A percentile compares a stretch with the other conserved stretches of the same genome.
Conservation (phyloP, 169 alveolate genomes). For the Plasmodium ovale region DNA sequence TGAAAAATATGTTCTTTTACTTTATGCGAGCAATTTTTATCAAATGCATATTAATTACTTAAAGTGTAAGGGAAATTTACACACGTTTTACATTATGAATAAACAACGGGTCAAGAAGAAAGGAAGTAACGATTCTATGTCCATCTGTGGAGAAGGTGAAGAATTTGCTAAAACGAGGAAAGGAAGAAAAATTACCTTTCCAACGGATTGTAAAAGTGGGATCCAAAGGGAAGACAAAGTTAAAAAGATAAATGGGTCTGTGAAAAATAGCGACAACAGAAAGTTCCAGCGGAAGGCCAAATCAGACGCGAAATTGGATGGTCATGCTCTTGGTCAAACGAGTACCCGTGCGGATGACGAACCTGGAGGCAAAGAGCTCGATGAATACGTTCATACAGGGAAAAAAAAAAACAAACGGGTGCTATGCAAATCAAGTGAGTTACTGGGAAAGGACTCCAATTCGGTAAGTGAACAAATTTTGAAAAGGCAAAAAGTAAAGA, state of each 20-base stretch:
- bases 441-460: not conserved
- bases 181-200: not conserved
- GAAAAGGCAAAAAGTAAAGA: slow-evolving; percentile 12
- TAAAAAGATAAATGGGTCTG: not conserved
- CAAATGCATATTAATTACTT: slow-evolving; percentile 29
- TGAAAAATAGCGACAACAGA: not conserved
- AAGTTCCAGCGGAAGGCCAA: not conserved
- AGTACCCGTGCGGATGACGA: not conserved
- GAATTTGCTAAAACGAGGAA: not conserved
- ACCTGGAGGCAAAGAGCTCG: not conserved
- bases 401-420: not conserved
- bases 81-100: slow-evolving; percentile 2
- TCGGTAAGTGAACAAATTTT: not conserved
- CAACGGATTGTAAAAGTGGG: no score
- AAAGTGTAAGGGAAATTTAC: not conserved
- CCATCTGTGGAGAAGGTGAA: not conserved
- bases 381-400: not conserved
- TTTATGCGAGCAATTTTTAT: slow-evolving; percentile 50
- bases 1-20: slow-evolving; percentile 15
- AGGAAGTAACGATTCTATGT: no score
- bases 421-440: not conserved
- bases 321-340: no score
- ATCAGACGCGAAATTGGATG: no score
- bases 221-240: not conserved
- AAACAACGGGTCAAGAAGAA: not conserved